Conservation (phyloP, 2,329 filamentous ascomycete genomes). For the Clonostachys chloroleuca region DNA sequence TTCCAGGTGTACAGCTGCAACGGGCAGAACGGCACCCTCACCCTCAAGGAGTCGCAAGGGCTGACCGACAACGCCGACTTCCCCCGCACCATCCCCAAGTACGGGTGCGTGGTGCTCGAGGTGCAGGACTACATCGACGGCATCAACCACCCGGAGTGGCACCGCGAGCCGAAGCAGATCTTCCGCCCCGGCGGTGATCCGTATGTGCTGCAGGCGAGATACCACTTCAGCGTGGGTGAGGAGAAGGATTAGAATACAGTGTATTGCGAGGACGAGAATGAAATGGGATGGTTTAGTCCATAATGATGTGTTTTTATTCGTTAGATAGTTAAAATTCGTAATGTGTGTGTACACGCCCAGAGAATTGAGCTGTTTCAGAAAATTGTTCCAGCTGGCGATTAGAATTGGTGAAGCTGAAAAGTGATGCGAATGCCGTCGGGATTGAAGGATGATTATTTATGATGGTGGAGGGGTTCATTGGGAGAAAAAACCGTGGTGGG, state of each 20-base stretch:
- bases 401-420: too few relatives aligned
- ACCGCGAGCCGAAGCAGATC: conserved; percentile 57
- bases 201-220: conserved; percentile 59
- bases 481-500: too few relatives aligned
- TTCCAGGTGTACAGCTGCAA: conserved; percentile 87
- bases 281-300: too few relatives aligned
- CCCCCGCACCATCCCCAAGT: conserved; percentile 63
- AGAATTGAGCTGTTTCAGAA: too few relatives aligned
- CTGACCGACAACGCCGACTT: conserved; percentile 47
- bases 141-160: conserved; percentile 90
- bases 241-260: conserved; percentile 3
- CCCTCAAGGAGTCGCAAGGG: conserved; percentile 69
- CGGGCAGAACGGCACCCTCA: conserved; percentile 65
- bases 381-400: too few relatives aligned
- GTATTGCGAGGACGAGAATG: background rate
- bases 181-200: conserved; percentile 54
- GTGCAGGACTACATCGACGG: conserved; percentile 92
- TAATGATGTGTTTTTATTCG: too few relatives aligned
- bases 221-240: conserved; percentile 49
- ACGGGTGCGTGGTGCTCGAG: conserved; percentile 86
- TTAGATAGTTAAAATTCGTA: too few relatives aligned
- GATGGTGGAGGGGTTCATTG: too few relatives aligned
- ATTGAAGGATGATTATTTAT: too few relatives aligned
- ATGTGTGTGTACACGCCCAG: too few relatives aligned
- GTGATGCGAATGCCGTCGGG: too few relatives aligned